Evolutionary conservation across 2,329 filamentous ascomycete genomes (phyloP).

Genomic region (Nigrospora osmanthi): DNA sequence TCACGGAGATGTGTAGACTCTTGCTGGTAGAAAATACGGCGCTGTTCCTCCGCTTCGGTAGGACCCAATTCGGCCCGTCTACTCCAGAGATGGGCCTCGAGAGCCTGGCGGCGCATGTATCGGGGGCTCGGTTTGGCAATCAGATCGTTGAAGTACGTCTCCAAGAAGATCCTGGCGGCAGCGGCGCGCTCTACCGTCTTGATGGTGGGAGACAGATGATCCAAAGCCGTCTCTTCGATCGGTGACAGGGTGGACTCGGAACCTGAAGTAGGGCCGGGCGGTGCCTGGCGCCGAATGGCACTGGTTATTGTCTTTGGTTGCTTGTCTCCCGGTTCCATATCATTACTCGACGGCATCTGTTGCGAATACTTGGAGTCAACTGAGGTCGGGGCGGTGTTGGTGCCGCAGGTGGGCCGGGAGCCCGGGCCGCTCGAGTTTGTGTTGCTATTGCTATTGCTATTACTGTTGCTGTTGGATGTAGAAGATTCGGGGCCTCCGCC

Average conservation of each 20-base stretch:
- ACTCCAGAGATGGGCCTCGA: slow-evolving; percentile 57
- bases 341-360: slow-evolving; percentile 12
- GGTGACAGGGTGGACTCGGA: slow-evolving; percentile 20
- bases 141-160: slow-evolving; percentile 73
- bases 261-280: slow-evolving; percentile 12
- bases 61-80: slow-evolving; percentile 39
- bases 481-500: slow-evolving; percentile 10
- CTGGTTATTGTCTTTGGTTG: slow-evolving; percentile 11
- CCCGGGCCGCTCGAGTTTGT: slow-evolving; percentile 18
- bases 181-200: slow-evolving; percentile 69
- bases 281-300: slow-evolving; percentile 15
- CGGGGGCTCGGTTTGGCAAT: slow-evolving; percentile 50
- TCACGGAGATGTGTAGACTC: slow-evolving; percentile 74
- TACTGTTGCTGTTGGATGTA: slow-evolving; percentile 16
- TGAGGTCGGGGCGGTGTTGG: slow-evolving; percentile 27
- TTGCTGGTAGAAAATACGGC: slow-evolving; percentile 52
- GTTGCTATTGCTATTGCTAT: slow-evolving; percentile 9
- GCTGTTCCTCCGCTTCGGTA: slow-evolving; percentile 44
- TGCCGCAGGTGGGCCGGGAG: slow-evolving; percentile 14
- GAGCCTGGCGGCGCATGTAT: slow-evolving; percentile 48
- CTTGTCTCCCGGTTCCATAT: slow-evolving; percentile 19
- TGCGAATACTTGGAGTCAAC: slow-evolving; percentile 31
- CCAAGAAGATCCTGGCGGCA: slow-evolving; percentile 78
- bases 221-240: slow-evolving; percentile 7
- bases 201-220: slow-evolving; percentile 22